Evolutionary conservation across 2,329 filamentous ascomycete species (phyloP), one percentile per base, ranked within the genome.

Genomic region (Ascochyta koolunga): DNA sequence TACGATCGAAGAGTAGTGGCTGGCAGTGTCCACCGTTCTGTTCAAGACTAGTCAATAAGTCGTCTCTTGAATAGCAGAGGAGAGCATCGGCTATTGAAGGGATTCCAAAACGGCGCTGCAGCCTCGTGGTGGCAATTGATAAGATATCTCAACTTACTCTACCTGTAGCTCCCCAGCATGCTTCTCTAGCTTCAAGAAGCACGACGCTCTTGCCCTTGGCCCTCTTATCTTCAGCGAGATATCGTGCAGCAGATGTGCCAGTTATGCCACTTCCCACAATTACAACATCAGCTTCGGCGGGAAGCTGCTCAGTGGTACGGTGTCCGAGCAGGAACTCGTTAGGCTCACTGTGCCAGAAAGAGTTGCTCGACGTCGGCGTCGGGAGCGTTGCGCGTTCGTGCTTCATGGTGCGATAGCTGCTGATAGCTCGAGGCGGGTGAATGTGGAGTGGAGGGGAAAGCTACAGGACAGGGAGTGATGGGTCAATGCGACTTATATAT

Each of bases 101-200:
- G 11, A 29, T 8, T 11, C 8, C 10, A 19, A 21, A 35, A 11
- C 21, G 33, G 40, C 45, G 27, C 22, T 16, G 13, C 10, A 19
- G n/a, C 7, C 25, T 49, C 9, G 21, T 35, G 22, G 24, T 3
- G 29, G 16, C 11, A 32, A 22, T 21, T 4, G 22, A 13, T 18
- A 29, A 29, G 15, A 39, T 9, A 1, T 40, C 43, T 31, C 15
- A 15, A 65, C 85, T 80, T 67, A 90, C 88, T 67, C 89, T 78
- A n/a, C 90, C 89, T 1, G 89, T 93, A n/a, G 90, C 90, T 16
- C 90, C 90, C 84, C 85, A 92, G 68, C 89, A 93, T 4, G 87
- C 89, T 77, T 93, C 89, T 64, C 90, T 81, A 13, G 90, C 90
- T 75, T 93, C 90, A 5, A 93, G 79, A 78, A 93, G 82, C 5